Base-by-base conservation (phyloP, 805 yeast species). In the Priceomyces medius region DNA sequence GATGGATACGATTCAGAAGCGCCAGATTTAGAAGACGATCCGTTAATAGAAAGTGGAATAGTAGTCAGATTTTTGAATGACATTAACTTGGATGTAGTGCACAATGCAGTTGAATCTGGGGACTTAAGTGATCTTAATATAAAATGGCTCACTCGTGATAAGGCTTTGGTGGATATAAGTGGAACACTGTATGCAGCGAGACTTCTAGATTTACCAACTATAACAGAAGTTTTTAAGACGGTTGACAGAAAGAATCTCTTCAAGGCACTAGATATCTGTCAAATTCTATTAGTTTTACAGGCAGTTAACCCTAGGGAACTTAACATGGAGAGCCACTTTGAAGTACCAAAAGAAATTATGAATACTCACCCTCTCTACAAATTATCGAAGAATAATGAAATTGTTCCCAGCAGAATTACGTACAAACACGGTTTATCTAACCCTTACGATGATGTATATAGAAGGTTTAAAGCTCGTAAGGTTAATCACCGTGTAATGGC, bases 1-100 rank as follows among this genome's bases (percentile, higher is more conserved):
- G 97, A 91, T 53, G 98, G 98, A 1, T 91, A 91, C 61, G 99
- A 91, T 57, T 85, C 96, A 2, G 98, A 91, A 54, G 97, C 95
- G 14, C 95, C 97, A 0, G 98, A 91, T 50, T 70, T 88, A 19
- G 99, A 93, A 58, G 97, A 89, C 45, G 97, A 93, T 56, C 98
- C 99, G 1, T 66, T 88, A 46, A 69, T 88, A 7, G 98, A 93
- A 56, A 95, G 88, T 49, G 96, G 93, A 0, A 73, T 93, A 1
- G 72, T 89, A 1, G 60, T 93, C 32, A 73, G 99, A 41, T 81
- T 91, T 66, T 49, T 82, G n/a, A 73, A 78, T 50, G 88, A 83
- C 44, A 71, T 76, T 7, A 83, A 84, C 42, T 63, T 87, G 27
- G 96, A 87, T 42, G 79, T 77, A 45, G 77, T 91, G 7, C 80